phyloP scores from a whole-genome alignment of 75 land plant genomes.

The Sequoia sempervirens region DNA sequence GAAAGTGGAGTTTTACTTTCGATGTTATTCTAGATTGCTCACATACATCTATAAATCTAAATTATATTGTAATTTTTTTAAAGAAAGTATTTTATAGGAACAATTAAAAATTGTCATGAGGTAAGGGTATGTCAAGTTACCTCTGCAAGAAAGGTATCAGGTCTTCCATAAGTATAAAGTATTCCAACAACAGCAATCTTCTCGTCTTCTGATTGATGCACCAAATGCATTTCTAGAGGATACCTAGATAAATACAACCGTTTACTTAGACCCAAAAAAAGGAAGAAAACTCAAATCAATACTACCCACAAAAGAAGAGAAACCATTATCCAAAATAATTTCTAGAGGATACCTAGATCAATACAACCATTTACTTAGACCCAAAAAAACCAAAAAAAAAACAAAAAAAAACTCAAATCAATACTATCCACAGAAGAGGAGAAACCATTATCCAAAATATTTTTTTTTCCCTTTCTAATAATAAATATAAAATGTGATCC shows the following conservation, averaged over 20 bases:
- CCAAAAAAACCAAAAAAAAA: no score
- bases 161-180: slow-evolving; percentile 1
- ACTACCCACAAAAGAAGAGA: not conserved
- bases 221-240: slow-evolving; percentile 28
- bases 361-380: not conserved
- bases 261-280: not conserved
- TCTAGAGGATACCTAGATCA: slow-evolving; percentile 25
- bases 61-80: no score
- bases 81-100: no score
- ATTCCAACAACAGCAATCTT: slow-evolving; percentile 20
- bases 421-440: not conserved
- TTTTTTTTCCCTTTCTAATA: no score
- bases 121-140: not conserved
- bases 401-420: not conserved
- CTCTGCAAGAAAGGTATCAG: slow-evolving; percentile 26
- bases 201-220: slow-evolving; percentile 19
- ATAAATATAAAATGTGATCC: no score
- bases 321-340: no score
- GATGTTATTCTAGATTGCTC: no score
- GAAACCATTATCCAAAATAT: no score
- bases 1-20: no score
- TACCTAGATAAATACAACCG: slow-evolving; percentile 3
- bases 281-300: not conserved
- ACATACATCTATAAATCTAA: no score
- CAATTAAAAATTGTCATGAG: not conserved